phyloP scores from a whole-genome alignment of 2,329 filamentous ascomycete genomes.

The Cladosporium halotolerans region DNA sequence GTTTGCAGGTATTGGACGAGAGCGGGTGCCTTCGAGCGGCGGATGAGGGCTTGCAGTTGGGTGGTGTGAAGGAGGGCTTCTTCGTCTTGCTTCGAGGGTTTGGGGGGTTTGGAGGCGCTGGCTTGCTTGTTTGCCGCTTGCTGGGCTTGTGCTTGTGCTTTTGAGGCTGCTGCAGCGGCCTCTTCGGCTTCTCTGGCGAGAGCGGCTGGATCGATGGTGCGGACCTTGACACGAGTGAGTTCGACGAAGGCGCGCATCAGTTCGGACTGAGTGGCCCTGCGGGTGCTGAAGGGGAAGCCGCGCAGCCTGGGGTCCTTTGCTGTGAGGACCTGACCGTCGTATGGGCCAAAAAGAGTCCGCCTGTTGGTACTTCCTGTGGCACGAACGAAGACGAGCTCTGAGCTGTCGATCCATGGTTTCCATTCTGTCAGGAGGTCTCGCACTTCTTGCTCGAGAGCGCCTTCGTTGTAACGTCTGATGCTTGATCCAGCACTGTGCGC shows the following conservation, averaged over 20 bases:
- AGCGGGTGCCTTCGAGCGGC: slow-evolving; percentile 82
- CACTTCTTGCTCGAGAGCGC: slow-evolving; percentile 82
- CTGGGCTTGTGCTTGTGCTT: slow-evolving; percentile 32
- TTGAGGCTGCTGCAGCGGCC: slow-evolving; percentile 37
- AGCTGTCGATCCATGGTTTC: slow-evolving; percentile 76
- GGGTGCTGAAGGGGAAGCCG: slow-evolving; percentile 88
- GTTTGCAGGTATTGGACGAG: slow-evolving; percentile 75
- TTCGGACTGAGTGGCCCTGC: slow-evolving; percentile 85
- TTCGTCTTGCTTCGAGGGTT: slow-evolving; percentile 77
- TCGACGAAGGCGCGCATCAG: slow-evolving; percentile 93
- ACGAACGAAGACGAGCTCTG: slow-evolving; percentile 80
- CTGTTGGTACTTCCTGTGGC: slow-evolving; percentile 84
- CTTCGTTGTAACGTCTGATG: slow-evolving; percentile 88
- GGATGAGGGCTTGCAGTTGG: slow-evolving; percentile 80
- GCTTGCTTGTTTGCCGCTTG: slow-evolving; percentile 37
- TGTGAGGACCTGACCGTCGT: slow-evolving; percentile 78
- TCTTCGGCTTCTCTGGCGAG: slow-evolving; percentile 45
- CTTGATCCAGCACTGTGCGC: slow-evolving; percentile 91
- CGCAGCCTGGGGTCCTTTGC: slow-evolving; percentile 74
- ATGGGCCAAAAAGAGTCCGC: slow-evolving; percentile 80
- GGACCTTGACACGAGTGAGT: slow-evolving; percentile 81
- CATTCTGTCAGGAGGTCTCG: slow-evolving; percentile 74
- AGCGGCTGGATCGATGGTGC: slow-evolving; percentile 64
- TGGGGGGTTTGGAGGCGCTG: slow-evolving; percentile 50
- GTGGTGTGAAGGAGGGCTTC: slow-evolving; percentile 74